Evolutionary conservation across 768 basidiomycete species (phyloP).

Genomic region (Tubosaeta brunneosetosa): DNA sequence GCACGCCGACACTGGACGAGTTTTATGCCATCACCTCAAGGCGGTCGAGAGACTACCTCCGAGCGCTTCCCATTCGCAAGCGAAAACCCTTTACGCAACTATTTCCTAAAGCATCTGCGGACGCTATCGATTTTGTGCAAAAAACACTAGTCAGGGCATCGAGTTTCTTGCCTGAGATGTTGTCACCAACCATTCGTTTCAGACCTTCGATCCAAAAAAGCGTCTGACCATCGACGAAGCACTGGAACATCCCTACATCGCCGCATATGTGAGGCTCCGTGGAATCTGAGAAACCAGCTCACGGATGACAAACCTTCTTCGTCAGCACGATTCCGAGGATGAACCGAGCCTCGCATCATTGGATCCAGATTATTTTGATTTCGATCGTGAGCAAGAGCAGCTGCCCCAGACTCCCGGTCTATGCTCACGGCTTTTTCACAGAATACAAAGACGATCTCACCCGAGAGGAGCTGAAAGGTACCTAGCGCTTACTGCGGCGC

Average conservation of each 20-base stretch:
- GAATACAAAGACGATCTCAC: conserved; percentile 72
- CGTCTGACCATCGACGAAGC: conserved; percentile 80
- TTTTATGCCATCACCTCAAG: conserved; percentile 86
- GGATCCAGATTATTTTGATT: conserved; percentile 84
- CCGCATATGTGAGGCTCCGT: conserved; percentile 55
- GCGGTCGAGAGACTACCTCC: conserved; percentile 83
- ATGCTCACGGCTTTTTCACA: conserved; percentile 22
- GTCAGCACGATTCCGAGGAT: conserved; percentile 81
- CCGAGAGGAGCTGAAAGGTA: conserved; percentile 67
- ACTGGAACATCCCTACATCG: conserved; percentile 75
- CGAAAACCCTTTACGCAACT: conserved; percentile 62
- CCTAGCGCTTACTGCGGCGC: neutral
- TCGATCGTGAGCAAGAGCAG: conserved; percentile 57
- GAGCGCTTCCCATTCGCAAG: conserved; percentile 80
- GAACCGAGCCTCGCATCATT: conserved; percentile 81
- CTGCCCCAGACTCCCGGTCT: neutral
- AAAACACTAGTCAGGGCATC: conserved; percentile 54
- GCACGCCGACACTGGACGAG: conserved; percentile 84
- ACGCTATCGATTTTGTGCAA: conserved; percentile 68
- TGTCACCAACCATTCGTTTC: neutral
- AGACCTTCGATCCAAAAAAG: conserved; percentile 88
- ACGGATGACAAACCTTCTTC: conserved; percentile 3
- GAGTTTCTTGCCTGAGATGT: conserved; percentile 18
- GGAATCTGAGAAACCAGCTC: neutral
- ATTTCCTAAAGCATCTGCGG: conserved; percentile 72